These are phyloP conservation scores for Triticum dicoccoides DNA, from an alignment of 176 grass and related monocot genomes.

Conservation along the genomic window DNA sequence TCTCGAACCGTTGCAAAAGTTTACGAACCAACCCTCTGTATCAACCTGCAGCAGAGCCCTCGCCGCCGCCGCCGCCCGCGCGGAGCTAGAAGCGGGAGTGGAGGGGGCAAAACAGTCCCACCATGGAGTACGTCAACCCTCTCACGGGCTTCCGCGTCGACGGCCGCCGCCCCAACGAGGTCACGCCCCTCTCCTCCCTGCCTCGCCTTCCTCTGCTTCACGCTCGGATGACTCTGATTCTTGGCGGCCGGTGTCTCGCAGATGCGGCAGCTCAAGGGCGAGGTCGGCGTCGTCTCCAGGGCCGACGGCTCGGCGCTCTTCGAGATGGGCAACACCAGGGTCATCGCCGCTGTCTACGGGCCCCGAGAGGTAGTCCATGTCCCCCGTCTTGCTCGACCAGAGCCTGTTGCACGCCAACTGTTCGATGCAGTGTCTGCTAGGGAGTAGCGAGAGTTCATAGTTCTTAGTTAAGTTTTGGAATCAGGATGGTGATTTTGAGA, in stretches of 20 bases:
- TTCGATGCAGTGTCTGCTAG: background rate
- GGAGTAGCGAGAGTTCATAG: no score
- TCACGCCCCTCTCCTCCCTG: background rate
- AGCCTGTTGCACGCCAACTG: background rate
- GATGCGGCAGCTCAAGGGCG: conserved; percentile 18
- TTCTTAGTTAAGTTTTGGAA: no score
- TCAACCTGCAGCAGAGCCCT: no score
- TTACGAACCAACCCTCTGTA: no score
- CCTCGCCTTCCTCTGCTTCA: background rate
- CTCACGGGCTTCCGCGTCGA: conserved; percentile 88
- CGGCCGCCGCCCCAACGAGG: conserved; percentile 78
- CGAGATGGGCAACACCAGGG: conserved; percentile 96
- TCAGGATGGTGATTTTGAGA: no score
- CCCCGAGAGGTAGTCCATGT: conserved; percentile 50
- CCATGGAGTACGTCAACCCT: conserved; percentile 66
- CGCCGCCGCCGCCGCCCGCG: no score
- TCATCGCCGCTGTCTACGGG: conserved; percentile 84
- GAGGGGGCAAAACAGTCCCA: background rate
- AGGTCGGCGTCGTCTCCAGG: background rate
- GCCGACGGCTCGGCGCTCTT: conserved; percentile 85
- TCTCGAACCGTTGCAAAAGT: no score
- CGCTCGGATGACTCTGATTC: background rate
- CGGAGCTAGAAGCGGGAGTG: background rate
- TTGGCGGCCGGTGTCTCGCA: conserved; percentile 8
- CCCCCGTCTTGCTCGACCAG: no score